Evolutionary conservation across 208 protist species (phyloP).

Genomic region (Acanthamoeba triangularis): DNA sequence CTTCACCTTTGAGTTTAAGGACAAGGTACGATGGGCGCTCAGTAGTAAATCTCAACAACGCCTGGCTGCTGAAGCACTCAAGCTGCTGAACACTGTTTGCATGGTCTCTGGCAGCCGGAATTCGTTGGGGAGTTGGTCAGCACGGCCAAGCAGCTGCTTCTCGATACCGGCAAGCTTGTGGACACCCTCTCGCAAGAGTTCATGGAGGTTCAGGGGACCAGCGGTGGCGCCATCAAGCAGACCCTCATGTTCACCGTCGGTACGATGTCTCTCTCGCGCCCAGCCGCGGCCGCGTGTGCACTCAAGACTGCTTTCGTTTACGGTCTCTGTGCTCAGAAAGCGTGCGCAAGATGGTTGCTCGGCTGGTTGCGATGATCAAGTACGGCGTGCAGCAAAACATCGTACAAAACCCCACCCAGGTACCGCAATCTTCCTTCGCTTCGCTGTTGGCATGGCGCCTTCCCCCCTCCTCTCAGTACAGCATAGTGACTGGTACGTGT

Average conservation of each 20-base stretch:
- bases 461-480: not conserved
- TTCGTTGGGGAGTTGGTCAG: slow-evolving; percentile 27
- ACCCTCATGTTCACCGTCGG: not conserved
- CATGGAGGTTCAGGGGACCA: not conserved
- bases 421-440: not conserved
- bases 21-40: not conserved
- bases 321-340: not conserved
- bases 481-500: not conserved
- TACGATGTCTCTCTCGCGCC: not conserved
- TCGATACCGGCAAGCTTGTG: slow-evolving; percentile 33
- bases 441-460: not conserved
- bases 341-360: slow-evolving; percentile 45
- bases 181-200: slow-evolving; percentile 48
- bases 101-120: not conserved
- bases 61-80: not conserved
- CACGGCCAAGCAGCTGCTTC: slow-evolving; percentile 26
- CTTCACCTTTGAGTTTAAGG: slow-evolving; percentile 61
- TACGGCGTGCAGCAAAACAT: slow-evolving; percentile 63
- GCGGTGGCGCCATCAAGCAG: slow-evolving; percentile 72
- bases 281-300: not conserved
- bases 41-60: not conserved
- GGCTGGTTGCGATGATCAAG: slow-evolving; percentile 42
- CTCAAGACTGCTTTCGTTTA: not conserved
- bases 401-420: slow-evolving; percentile 17
- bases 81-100: not conserved